phyloP scores from a whole-genome alignment of 345 rosid species.

The Erysimum cheiranthoides region DNA sequence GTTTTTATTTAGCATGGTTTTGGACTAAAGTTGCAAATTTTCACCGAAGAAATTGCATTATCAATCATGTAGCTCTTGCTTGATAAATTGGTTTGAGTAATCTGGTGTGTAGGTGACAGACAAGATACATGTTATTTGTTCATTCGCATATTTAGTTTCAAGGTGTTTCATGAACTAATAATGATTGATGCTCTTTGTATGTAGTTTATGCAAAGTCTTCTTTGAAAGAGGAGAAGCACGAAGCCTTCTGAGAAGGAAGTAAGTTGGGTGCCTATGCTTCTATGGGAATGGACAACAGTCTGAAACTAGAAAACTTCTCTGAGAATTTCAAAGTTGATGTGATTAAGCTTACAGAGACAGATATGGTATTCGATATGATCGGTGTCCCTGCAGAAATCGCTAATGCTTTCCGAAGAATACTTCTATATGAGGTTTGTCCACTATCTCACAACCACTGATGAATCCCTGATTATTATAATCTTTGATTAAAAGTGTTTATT shows the following conservation, averaged over 20 bases:
- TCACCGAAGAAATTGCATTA: neutral
- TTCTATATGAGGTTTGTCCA: conserved; percentile 76
- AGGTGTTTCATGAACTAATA: neutral
- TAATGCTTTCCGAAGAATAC: conserved; percentile 91
- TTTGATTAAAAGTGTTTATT: conserved; percentile 3
- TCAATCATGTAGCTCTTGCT: neutral
- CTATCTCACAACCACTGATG: conserved; percentile 2
- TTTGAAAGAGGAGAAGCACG: conserved; percentile 56
- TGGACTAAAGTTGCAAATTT: conserved; percentile 14
- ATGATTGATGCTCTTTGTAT: conserved; percentile 2
- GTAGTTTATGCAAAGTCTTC: conserved; percentile 90
- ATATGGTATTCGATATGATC: conserved; percentile 81
- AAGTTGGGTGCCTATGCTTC: conserved; percentile 78
- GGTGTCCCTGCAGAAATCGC: conserved; percentile 87
- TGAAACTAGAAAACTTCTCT: conserved; percentile 56
- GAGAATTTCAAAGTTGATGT: conserved; percentile 68
- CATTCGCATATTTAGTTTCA: neutral
- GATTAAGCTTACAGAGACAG: conserved; percentile 56
- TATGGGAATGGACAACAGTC: conserved; percentile 70
- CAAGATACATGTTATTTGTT: neutral
- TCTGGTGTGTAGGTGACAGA: neutral
- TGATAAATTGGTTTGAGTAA: neutral
- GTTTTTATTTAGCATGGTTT: conserved; percentile 10
- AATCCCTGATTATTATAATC: neutral
- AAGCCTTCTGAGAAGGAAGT: too few relatives aligned